Base-by-base conservation (phyloP, 306 rosid species). In the Inga laurina region DNA sequence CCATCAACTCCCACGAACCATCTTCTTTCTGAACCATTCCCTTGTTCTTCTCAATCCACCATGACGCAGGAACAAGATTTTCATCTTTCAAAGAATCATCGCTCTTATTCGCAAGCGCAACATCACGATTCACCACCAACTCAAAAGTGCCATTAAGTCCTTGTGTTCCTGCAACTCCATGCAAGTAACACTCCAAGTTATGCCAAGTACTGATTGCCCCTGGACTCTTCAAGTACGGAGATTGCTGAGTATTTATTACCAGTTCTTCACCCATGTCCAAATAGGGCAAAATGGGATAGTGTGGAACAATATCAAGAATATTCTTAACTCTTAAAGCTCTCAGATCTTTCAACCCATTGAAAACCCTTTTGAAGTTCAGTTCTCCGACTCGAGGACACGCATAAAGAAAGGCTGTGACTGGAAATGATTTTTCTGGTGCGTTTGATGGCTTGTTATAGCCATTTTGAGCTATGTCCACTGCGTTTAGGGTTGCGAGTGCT, bases 301-400 rank as follows among this genome's bases (percentile, higher is more conserved):
- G 77, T 0, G 96, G 94, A 56, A 94, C 94, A 14, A 91, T 30
- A 32, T 92, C 97, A 4, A 59, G 43, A 0, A 78, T 75, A 2
- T 94, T 94, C 1, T 83, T 48, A 3, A 94, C 57, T 0, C 89
- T 88, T 22, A 94, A 54, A 7, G 79, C 84, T 37, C 81, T 83
- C 32, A 94, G 72, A 39, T 89, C 85, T 52, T 86, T n/a, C 56
- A 46, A 49, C 0, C 65, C 44, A 3, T 84, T 54, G 77, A 87
- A 84, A 19, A 80, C 37, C 22, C 82, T 87, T 35, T 61, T 21
- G 52, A 88, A 94, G 30, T 59, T 76, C 0, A 84, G 71, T 72
- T 92, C 87, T 44, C 94, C 98, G 0, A 92, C 90, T n/a, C 86
- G 75, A 11, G 97, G 97, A 86, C 87, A 62, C 0, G 92, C 98